phyloP scores from a whole-genome alignment of 2,329 filamentous ascomycete genomes.

The Penicillium polonicum region DNA sequence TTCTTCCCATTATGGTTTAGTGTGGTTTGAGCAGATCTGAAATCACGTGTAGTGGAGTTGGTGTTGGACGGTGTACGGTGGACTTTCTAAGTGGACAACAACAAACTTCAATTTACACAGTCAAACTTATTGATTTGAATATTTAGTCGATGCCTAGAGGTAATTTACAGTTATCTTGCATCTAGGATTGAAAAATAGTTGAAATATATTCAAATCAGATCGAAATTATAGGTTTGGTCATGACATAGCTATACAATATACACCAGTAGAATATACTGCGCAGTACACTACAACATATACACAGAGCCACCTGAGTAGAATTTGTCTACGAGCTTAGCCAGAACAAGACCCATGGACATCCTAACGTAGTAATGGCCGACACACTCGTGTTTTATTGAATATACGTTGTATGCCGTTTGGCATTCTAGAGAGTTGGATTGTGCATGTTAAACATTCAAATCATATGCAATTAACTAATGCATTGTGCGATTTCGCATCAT shows the following conservation, averaged over 20 bases:
- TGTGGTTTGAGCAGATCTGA: background rate
- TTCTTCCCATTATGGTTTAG: constrained; percentile 26
- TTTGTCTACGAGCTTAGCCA: background rate
- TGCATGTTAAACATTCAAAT: background rate
- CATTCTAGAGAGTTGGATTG: background rate
- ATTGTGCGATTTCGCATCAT: constrained; percentile 8
- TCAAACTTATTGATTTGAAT: background rate
- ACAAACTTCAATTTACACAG: background rate
- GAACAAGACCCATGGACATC: background rate
- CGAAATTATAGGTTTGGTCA: too few relatives aligned
- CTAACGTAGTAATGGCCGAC: background rate
- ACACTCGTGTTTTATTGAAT: background rate
- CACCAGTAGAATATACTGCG: background rate
- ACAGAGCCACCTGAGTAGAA: background rate
- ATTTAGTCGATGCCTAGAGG: background rate
- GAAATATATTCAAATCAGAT: background rate
- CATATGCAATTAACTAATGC: constrained; percentile 8
- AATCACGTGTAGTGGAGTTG: constrained; percentile 6
- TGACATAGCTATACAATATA: too few relatives aligned
- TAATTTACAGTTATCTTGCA: background rate
- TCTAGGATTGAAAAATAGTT: background rate
- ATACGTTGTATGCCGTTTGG: background rate
- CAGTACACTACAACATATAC: too few relatives aligned
- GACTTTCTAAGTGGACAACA: background rate
- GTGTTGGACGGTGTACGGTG: background rate